These are phyloP conservation scores for Carex littledalei DNA, from an alignment of 176 grass and related monocot species.

Conservation along the genomic window DNA sequence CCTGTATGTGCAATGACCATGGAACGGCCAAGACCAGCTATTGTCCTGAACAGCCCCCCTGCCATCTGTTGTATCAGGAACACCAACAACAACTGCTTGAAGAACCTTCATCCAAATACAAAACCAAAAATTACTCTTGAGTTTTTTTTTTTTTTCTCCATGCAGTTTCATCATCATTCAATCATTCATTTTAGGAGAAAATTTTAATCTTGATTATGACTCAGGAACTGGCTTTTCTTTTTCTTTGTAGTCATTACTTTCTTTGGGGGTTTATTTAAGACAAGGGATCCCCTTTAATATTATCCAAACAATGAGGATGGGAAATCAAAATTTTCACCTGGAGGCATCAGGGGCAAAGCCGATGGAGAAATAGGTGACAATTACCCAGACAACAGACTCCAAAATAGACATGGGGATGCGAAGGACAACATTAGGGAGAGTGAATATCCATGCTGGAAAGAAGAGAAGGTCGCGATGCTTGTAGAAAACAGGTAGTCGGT, in stretches of 20 bases:
- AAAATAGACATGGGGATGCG: slow-evolving; percentile 80
- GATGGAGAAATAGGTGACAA: slow-evolving; percentile 79
- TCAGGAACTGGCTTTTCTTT: background rate
- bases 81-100: slow-evolving; percentile 89
- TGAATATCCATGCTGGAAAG: slow-evolving; percentile 92
- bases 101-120: slow-evolving; percentile 58
- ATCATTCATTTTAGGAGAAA: background rate
- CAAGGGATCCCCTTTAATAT: too few species aligned
- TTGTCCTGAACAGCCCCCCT: slow-evolving; percentile 76
- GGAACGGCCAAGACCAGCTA: slow-evolving; percentile 72
- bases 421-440: slow-evolving; percentile 67
- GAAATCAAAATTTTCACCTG: slow-evolving; percentile 37
- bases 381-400: slow-evolving; percentile 74
- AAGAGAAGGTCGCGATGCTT: slow-evolving; percentile 95
- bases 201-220: background rate
- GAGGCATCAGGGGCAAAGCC: slow-evolving; percentile 88
- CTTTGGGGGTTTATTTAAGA: background rate
- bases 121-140: background rate
- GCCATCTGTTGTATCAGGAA: slow-evolving; percentile 97
- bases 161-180: background rate
- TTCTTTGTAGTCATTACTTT: background rate
- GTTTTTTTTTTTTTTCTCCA: background rate
- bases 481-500: slow-evolving; percentile 90
- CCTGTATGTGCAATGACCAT: slow-evolving; percentile 95
- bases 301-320: background rate